Percentiles rank a stretch among this genome's conserved stretches.
phyloP scores from a whole-genome alignment of 225 moss, liverwort and hornwort genomes.

The Polytrichum commune region DNA sequence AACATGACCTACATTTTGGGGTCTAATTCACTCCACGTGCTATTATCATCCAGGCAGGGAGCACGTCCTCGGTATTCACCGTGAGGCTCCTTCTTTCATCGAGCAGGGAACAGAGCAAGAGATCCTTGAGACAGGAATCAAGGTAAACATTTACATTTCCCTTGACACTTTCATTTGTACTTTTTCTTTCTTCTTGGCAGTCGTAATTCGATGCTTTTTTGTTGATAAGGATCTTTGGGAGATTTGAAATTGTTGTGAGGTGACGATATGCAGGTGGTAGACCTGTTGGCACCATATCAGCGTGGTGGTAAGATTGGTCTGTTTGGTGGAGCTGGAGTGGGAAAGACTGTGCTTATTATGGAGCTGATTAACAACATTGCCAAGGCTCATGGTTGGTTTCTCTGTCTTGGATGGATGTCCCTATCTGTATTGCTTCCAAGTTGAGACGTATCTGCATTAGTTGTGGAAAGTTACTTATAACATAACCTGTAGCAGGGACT shows the following conservation, averaged over 20 bases:
- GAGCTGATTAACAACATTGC: conserved; percentile 68
- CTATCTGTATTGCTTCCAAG: not conserved
- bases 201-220: not conserved
- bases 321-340: conserved; percentile 97
- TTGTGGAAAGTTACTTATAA: not conserved
- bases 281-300: conserved; percentile 93
- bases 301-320: conserved; percentile 98
- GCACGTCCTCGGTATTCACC: conserved; percentile 70
- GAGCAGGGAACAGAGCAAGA: conserved; percentile 88
- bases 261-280: conserved; percentile 54
- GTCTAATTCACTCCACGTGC: not conserved
- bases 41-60: conserved; percentile 47
- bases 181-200: not conserved
- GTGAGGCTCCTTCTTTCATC: conserved; percentile 83
- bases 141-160: conserved; percentile 26
- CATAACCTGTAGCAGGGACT: not conserved
- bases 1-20: too few species aligned
- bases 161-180: not conserved
- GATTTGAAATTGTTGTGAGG: not conserved
- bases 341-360: conserved; percentile 73
- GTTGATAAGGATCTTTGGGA: not conserved
- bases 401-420: not conserved
- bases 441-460: too few species aligned
- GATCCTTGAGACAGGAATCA: conserved; percentile 87
- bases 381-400: conserved; percentile 34